Evolutionary conservation across 1,139 yeast genomes (phyloP).

Genomic region (Candida anutae): DNA sequence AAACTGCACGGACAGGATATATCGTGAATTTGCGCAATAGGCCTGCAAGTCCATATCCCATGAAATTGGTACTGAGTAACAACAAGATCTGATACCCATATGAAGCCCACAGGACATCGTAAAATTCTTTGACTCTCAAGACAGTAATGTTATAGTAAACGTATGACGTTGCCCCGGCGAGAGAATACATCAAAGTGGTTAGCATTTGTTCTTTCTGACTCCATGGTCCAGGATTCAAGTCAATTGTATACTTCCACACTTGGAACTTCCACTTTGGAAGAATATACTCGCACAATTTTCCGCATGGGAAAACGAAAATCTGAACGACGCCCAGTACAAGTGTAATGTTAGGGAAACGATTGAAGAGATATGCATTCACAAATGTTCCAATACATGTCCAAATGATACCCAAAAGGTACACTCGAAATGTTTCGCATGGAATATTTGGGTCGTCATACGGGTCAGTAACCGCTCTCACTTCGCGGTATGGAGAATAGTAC

Average conservation of each 20-base stretch:
- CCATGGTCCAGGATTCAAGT: conserved; percentile 20
- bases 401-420: conserved; percentile 45
- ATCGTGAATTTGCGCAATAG: conserved; percentile 13
- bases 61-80: conserved; percentile 10
- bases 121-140: conserved; percentile 9
- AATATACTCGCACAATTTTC: conserved; percentile 19
- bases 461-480: conserved; percentile 51
- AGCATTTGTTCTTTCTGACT: conserved; percentile 16
- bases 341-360: conserved; percentile 46
- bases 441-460: conserved; percentile 43
- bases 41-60: conserved; percentile 18
- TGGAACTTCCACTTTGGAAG: conserved; percentile 16
- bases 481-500: conserved; percentile 56
- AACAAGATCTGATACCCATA: conserved; percentile 12
- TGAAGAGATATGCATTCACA: conserved; percentile 50
- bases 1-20: conserved; percentile 9
- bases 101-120: conserved; percentile 10
- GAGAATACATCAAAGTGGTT: conserved; percentile 12
- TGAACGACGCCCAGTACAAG: conserved; percentile 47
- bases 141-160: conserved; percentile 11
- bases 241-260: conserved; percentile 10
- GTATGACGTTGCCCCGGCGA: conserved; percentile 8
- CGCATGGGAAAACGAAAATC: conserved; percentile 51
- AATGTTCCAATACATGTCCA: conserved; percentile 53
- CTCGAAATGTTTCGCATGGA: conserved; percentile 50